Conservation (phyloP, 768 basidiomycete genomes). For the Xerocomellus amylosporus region DNA sequence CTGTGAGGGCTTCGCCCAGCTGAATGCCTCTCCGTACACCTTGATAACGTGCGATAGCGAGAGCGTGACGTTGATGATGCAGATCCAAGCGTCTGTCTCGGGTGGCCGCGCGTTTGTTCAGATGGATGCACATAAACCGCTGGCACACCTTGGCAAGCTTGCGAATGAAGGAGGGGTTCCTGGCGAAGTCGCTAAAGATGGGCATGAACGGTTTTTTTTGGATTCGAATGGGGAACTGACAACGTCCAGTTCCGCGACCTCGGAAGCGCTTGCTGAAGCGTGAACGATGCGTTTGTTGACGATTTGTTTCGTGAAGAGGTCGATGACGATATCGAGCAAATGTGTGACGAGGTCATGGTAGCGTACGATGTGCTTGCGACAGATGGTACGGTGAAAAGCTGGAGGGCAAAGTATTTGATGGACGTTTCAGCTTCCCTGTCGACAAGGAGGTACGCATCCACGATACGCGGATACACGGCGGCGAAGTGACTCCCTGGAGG, state of each 20-base stretch:
- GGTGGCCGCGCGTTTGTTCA: constrained; percentile 77
- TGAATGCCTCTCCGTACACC: constrained; percentile 82
- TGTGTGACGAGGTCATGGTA: constrained; percentile 71
- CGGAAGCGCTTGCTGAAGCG: constrained; percentile 19
- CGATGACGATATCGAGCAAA: constrained; percentile 80
- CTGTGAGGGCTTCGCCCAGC: constrained; percentile 52
- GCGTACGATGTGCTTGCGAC: constrained; percentile 79
- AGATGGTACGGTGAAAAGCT: constrained; percentile 89
- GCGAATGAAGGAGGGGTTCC: constrained; percentile 60
- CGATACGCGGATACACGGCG: constrained; percentile 78
- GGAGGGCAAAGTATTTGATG: constrained; percentile 89
- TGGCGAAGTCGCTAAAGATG: constrained; percentile 84
- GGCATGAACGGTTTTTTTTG: constrained; percentile 99
- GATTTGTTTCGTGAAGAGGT: constrained; percentile 93
- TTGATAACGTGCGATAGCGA: constrained; percentile 87
- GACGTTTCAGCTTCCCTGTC: constrained; percentile 95
- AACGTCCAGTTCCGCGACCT: constrained; percentile 56
- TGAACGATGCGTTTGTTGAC: constrained; percentile 61
- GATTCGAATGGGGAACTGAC: constrained; percentile 88
- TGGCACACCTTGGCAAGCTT: constrained; percentile 77
- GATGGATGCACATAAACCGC: constrained; percentile 91
- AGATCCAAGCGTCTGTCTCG: constrained; percentile 96
- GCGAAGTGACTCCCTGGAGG: constrained; percentile 76
- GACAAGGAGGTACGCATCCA: constrained; percentile 87
- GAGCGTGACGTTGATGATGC: constrained; percentile 94